Conservation (phyloP, 2,329 filamentous ascomycete species). For the Aspergillus niger region DNA sequence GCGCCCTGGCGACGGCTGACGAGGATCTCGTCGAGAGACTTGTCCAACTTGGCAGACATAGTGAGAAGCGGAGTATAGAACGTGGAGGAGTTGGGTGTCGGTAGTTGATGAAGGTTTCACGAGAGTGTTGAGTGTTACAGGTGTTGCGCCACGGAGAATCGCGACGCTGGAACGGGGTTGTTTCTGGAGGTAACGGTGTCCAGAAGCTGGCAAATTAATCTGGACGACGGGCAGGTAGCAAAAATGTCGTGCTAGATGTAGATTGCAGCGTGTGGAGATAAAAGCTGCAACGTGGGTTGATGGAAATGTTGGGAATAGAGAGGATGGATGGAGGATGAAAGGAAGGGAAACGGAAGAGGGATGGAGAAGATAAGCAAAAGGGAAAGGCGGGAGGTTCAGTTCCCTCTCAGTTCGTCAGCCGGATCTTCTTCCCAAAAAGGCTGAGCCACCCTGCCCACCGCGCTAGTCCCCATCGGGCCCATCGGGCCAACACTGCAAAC, state of each 20-base stretch:
- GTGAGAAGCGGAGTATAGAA: constrained; percentile 34
- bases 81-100: constrained; percentile 2
- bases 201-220: background rate
- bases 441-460: constrained; percentile 7
- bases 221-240: constrained; percentile 1
- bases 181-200: constrained; percentile 1
- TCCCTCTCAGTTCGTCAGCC: no score
- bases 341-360: constrained; percentile 13
- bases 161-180: background rate
- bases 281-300: constrained; percentile 17
- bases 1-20: constrained; percentile 66
- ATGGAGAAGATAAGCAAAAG: constrained; percentile 13
- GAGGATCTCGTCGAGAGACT: constrained; percentile 97
- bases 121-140: constrained; percentile 14
- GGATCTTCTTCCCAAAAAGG: constrained; percentile 6
- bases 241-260: background rate
- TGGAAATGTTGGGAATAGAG: constrained; percentile 9
- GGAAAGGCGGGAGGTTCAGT: constrained; percentile 14
- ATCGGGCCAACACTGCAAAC: constrained; percentile 16
- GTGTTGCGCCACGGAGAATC: constrained; percentile 10
- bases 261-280: constrained; percentile 14
- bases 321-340: constrained; percentile 12
- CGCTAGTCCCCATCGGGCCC: constrained; percentile 28
- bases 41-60: constrained; percentile 95
- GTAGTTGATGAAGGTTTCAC: constrained; percentile 14